Evolutionary conservation across 495 filamentous ascomycete species (phyloP).

Genomic region (Aspergillus saccharolyticus): DNA sequence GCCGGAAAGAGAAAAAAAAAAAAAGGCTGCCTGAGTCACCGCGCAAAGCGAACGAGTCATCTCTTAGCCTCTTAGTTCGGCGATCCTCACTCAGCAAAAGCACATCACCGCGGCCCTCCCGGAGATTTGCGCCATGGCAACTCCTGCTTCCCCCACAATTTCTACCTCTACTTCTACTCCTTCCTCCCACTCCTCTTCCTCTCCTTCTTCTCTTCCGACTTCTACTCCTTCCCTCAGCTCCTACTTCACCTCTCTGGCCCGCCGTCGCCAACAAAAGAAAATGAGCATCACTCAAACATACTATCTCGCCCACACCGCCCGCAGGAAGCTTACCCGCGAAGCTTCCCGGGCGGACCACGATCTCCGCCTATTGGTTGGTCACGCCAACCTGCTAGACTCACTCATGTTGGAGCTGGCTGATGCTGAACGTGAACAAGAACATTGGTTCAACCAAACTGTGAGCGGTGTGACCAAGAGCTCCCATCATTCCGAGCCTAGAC

Average conservation of each 20-base stretch:
- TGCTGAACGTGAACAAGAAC: conserved; percentile 92
- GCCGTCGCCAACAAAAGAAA: conserved; percentile 57
- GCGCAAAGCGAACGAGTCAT: conserved; percentile 27
- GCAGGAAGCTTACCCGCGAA: conserved; percentile 89
- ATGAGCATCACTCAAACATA: conserved; percentile 98
- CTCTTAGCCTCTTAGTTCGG: conserved; percentile 2
- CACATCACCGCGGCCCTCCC: conserved; percentile 17
- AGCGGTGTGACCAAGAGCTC: conserved; percentile 57
- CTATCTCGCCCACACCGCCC: conserved; percentile 92
- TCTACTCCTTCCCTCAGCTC: conserved; percentile 21
- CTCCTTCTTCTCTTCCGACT: conserved; percentile 9
- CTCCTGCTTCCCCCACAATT: conserved; percentile 18
- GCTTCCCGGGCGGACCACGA: conserved; percentile 88
- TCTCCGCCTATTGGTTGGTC: conserved; percentile 87
- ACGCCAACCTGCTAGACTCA: conserved; percentile 95
- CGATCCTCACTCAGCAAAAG: conserved; percentile 27
- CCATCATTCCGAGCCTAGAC: conserved; percentile 54
- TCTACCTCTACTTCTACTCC: conserved; percentile 21
- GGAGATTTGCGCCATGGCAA: conserved; percentile 22
- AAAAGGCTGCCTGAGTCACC: conserved; percentile 30
- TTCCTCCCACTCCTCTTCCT: conserved; percentile 10
- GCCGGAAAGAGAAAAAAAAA: conserved; percentile 16
- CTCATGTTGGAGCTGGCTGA: conserved; percentile 94
- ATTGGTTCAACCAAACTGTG: conserved; percentile 96
- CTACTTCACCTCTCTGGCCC: conserved; percentile 32